A percentile compares a stretch with the other conserved stretches of the same genome.
These are phyloP conservation scores for Petrea volubilis DNA, from an alignment of 257 asterid genomes.

Conservation along the genomic window DNA sequence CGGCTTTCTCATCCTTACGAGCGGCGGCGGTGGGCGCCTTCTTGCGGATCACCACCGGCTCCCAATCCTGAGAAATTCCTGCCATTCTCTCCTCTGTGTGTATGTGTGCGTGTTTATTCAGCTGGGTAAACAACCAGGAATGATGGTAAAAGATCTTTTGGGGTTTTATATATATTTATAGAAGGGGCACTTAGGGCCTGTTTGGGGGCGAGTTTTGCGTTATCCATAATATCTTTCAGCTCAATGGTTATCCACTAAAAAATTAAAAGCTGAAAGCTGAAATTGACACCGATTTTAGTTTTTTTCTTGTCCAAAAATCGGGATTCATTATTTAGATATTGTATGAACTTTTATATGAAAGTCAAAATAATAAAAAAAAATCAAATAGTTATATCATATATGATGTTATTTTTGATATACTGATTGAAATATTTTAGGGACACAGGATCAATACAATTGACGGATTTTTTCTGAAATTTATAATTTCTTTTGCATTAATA, in stretches of 20 bases:
- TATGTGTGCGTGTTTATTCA: not conserved
- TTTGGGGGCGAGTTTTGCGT: constrained; percentile 23
- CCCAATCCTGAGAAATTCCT: constrained; percentile 92
- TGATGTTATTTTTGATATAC: no score
- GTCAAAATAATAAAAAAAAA: no score
- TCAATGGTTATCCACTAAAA: not conserved
- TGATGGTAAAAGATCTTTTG: no score
- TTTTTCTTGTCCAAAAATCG: not conserved
- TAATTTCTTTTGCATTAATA: no score
- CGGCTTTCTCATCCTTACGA: constrained; percentile 94
- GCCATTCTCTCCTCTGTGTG: constrained; percentile 42
- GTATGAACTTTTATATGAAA: no score
- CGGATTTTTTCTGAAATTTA: no score
- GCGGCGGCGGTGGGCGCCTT: constrained; percentile 96
- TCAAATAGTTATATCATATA: no score
- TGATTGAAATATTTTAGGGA: no score
- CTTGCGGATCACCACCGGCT: constrained; percentile 87
- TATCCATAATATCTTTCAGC: constrained; percentile 11
- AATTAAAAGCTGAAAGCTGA: not conserved
- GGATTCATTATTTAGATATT: no score
- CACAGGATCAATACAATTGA: no score
- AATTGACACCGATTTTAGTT: constrained; percentile 5
- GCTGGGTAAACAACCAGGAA: no score
- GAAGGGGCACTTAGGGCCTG: not conserved
- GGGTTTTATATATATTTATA: not conserved